Evolutionary conservation across 1,284 basidiomycete species (phyloP), one percentile per base, ranked within the genome.

Genomic region (Testicularia cyperi): DNA sequence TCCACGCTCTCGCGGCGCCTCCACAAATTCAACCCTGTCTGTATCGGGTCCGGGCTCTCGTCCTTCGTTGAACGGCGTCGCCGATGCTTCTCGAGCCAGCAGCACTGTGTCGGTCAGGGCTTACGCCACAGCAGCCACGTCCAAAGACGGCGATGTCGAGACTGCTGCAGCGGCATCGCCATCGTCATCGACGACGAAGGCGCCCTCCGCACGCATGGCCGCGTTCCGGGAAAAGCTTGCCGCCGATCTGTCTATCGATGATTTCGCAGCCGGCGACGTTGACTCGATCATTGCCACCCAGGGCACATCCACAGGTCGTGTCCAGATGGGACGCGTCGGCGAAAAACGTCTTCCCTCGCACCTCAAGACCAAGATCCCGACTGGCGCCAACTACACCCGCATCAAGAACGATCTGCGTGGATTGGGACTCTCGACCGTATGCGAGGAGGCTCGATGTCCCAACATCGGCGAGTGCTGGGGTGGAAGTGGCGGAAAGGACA

Each of bases 401-500:
- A 97, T 99, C 70, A 97, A 95, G 83, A 88, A 88, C 67, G 95
- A 99, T 77, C 81, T 99, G 16, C 83, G 95, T 44, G 92, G 92
- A 1, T 82, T 99, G 1, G 84, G 85, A 8, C 80, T 99, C 37
- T 90, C 94, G 72, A 99, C 95, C 0, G 95, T 99, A 1, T 99
- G 95, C 72, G 95, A 99, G 78, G 95, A 99, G 78, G 95, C 95
- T 20, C 84, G 92, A 53, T 99, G 95, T 81, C 95, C 95, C 1
- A 99, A 99, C 74, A 97, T 98, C 47, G 95, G 94, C 22, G 94
- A 98, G 73, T 99, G 95, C 77, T 99, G 95, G 95, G 92, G 95
- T 38, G 92, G 92, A 2, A 74, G 74, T 6, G 84, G 83, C 40
- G 82, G 80, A n/a, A 85, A 85, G 16, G 85, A 85, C 44, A 84